These are phyloP conservation scores for Cyberlindnera saturnus DNA, from an alignment of 805 yeast genomes.

Conservation along the genomic window DNA sequence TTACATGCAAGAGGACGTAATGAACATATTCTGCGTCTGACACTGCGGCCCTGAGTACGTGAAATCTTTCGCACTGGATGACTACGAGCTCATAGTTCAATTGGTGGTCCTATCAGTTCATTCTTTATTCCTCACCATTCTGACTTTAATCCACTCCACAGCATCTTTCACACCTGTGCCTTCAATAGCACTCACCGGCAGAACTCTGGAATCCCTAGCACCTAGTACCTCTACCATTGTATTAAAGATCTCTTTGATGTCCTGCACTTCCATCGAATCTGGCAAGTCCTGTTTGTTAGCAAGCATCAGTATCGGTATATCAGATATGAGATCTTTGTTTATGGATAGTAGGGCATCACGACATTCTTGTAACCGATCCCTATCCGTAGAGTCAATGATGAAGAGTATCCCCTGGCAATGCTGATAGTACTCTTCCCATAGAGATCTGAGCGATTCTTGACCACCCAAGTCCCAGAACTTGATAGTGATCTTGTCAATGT, in stretches of 20 bases:
- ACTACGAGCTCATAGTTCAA: neutral
- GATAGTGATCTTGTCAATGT: conserved; percentile 35
- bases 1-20: no score
- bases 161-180: conserved; percentile 81
- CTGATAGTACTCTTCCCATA: conserved; percentile 85
- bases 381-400: conserved; percentile 87
- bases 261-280: conserved; percentile 65
- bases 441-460: conserved; percentile 71
- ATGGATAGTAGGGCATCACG: conserved; percentile 52
- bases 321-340: conserved; percentile 51
- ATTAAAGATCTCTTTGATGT: conserved; percentile 79
- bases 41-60: no score
- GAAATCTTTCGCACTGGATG: neutral
- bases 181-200: conserved; percentile 81
- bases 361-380: conserved; percentile 78
- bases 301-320: conserved; percentile 87
- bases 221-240: conserved; percentile 75
- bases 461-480: conserved; percentile 98
- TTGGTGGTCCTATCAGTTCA: neutral
- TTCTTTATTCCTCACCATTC: conserved; percentile 46
- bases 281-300: conserved; percentile 90
- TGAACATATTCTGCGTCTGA: no score
- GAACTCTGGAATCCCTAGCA: conserved; percentile 85
- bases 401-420: conserved; percentile 90
- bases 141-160: conserved; percentile 77